Evolutionary conservation across 805 yeast species (phyloP), one percentile per base, ranked within the genome.

Genomic region (Wickerhamomyces alni): DNA sequence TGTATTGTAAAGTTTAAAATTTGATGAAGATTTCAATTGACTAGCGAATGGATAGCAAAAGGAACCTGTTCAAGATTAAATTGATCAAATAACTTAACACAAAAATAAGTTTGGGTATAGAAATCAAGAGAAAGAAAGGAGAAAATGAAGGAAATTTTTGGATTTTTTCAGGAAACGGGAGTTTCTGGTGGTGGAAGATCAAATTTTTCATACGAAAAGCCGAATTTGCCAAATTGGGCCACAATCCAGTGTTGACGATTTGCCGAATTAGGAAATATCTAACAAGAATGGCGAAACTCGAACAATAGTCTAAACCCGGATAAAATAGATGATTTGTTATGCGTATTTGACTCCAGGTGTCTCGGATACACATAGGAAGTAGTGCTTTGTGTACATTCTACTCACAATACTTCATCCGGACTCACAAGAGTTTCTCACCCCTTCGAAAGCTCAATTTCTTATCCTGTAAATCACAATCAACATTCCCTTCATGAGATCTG

Each of bases 251-350:
- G 24, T 30, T 30, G 33, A 30, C 33, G 33, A 30, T 17, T 30
- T 30, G 17, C 33, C 33, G 8, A 5, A 7, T 30, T 18, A 6
- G 33, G 33, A n/a, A n/a, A n/a, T n/a, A n/a, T n/a, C n/a, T n/a
- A n/a, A 30, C n/a, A 17, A 18, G n/a, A 29, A 29, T 29, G 31
- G 31, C 31, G 31, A 29, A 29, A 29, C n/a, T n/a, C n/a, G n/a
- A n/a, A n/a, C n/a, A n/a, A n/a, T n/a, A n/a, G n/a, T n/a, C n/a
- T n/a, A n/a, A n/a, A n/a, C n/a, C n/a, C n/a, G n/a, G n/a, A n/a
- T n/a, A n/a, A n/a, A n/a, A n/a, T n/a, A n/a, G n/a, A n/a, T n/a
- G n/a, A n/a, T n/a, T n/a, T n/a, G n/a, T n/a, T n/a, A n/a, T n/a
- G n/a, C n/a, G n/a, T n/a, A n/a, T n/a, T n/a, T n/a, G n/a, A n/a